Evolutionary conservation across 2,329 filamentous ascomycete species (phyloP).

Genomic region (Botrytis pseudocinerea): DNA sequence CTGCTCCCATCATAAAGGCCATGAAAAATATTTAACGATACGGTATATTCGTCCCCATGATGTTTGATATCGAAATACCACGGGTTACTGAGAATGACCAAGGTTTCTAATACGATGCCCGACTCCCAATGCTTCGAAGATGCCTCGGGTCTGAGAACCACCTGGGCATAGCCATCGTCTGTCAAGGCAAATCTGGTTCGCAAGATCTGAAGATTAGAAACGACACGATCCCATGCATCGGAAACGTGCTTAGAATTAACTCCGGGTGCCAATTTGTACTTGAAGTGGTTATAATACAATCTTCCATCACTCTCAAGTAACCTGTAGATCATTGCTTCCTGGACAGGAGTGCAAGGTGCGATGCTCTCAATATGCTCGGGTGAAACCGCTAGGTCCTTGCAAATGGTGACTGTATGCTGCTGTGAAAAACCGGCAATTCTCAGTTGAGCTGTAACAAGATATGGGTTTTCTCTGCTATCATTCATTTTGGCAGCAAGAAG

Average conservation of each 20-base stretch:
- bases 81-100: constrained; percentile 34
- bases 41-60: constrained; percentile 29
- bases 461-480: constrained; percentile 28
- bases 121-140: background rate
- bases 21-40: constrained; percentile 77
- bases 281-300: constrained; percentile 78
- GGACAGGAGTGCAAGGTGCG: constrained; percentile 79
- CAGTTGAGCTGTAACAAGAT: constrained; percentile 42
- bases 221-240: constrained; percentile 57
- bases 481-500: constrained; percentile 20
- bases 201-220: constrained; percentile 61
- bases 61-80: constrained; percentile 29
- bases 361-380: constrained; percentile 66
- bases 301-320: constrained; percentile 57
- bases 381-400: constrained; percentile 52
- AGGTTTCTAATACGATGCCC: constrained; percentile 28
- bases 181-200: constrained; percentile 73
- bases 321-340: constrained; percentile 81
- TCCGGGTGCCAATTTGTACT: constrained; percentile 52
- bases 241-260: constrained; percentile 52
- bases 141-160: constrained; percentile 52
- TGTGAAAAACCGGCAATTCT: constrained; percentile 45
- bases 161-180: constrained; percentile 74
- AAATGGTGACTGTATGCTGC: constrained; percentile 35
- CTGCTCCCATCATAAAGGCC: constrained; percentile 85